phyloP scores from a whole-genome alignment of 139 green algal species.

The Mesotaenium endlicherianum region DNA sequence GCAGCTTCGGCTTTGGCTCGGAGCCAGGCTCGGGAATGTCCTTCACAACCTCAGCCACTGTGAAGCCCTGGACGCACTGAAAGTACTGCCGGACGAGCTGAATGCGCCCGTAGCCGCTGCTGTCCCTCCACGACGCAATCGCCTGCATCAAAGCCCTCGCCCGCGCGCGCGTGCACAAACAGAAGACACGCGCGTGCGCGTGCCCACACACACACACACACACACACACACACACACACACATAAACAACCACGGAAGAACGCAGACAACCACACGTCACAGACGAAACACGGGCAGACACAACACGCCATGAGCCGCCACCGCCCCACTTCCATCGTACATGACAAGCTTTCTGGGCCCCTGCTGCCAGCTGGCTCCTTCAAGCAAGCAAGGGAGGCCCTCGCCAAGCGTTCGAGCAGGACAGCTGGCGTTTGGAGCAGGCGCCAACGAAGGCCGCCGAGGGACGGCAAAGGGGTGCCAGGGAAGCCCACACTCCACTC shows the following conservation, averaged over 20 bases:
- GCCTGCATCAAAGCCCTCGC: slow-evolving; percentile 66
- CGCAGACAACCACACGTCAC: not conserved
- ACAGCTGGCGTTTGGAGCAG: too few relatives aligned
- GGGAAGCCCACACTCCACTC: too few relatives aligned
- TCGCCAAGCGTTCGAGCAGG: too few relatives aligned
- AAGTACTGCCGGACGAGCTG: slow-evolving; percentile 79
- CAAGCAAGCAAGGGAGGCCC: too few relatives aligned
- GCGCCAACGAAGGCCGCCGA: too few relatives aligned
- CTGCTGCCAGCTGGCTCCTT: too few relatives aligned
- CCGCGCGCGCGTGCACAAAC: too few relatives aligned
- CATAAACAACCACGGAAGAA: not conserved
- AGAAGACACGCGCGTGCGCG: too few relatives aligned
- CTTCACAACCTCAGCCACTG: slow-evolving; percentile 62
- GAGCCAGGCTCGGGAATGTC: not conserved
- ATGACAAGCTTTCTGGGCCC: not conserved
- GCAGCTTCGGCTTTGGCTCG: not conserved
- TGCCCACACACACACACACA: too few relatives aligned
- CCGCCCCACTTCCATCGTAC: not conserved
- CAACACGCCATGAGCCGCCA: not conserved
- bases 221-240: too few relatives aligned
- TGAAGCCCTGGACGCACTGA: slow-evolving; percentile 68
- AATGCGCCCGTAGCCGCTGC: slow-evolving; percentile 61
- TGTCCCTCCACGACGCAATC: slow-evolving; percentile 69
- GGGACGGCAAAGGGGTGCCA: too few relatives aligned
- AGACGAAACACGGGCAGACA: not conserved